Base-by-base conservation (phyloP, 1,284 basidiomycete species). In the Leccinum ponderosum region DNA sequence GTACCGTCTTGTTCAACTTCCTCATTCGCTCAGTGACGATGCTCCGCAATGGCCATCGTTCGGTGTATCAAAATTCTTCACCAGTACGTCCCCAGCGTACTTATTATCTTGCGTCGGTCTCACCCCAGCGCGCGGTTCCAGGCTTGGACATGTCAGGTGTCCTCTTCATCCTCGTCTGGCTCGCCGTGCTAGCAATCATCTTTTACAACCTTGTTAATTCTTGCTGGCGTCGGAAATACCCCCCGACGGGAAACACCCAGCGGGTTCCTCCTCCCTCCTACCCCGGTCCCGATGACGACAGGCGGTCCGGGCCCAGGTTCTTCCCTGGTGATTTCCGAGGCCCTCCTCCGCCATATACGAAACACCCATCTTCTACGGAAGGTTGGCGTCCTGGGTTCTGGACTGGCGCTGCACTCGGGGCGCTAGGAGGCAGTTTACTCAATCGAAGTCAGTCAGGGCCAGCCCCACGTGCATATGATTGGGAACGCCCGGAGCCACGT, bases 341-440 rank as follows among this genome's bases (percentile, higher is more conserved):
- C 14, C 83, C 92, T 1, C 94, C 94, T 0, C 94, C 94, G 7
- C 48, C 48, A 27, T 50, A 50, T 15, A 79, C 83, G 7, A 85
- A 87, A 69, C 62, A 73, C 52, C 65, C 75, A 1, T 61, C 72
- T 6, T 33, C 72, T 6, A 8, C 33, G 3, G 71, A 70, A 9
- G 74, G 68, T 29, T 86, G 85, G 78, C 73, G 78, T 55, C 89
- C 90, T 3, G 93, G 92, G 2, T 94, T 95, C 72, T 94, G 88
- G 90, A 88, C 87, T 0, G 93, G 94, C 14, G 83, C 89, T 11
- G 82, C 84, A 1, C 69, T 89, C 1, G 93, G 91, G 6, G 87
- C 87, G 42, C 72, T 89, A 0, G 89, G 85, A 0, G 82, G 84
- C 20, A 84, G 86, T 65, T 68, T 87, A 7, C 77, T 80, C 69